These are phyloP conservation scores for Fusarium albidum DNA, from an alignment of 2,329 filamentous ascomycete species.

Conservation along the genomic window DNA sequence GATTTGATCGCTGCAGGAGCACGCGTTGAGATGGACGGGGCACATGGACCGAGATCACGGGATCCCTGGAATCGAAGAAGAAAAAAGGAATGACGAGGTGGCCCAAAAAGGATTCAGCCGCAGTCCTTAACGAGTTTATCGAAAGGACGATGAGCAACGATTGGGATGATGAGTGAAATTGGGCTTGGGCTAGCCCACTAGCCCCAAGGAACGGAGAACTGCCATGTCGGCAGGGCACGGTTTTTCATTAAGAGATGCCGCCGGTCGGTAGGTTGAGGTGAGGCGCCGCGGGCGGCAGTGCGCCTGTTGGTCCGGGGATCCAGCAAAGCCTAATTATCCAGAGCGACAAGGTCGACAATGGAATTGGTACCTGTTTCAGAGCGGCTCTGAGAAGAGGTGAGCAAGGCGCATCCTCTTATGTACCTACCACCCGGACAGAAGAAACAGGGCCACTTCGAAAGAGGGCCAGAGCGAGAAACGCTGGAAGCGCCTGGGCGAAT, in stretches of 20 bases:
- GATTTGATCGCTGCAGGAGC: background rate
- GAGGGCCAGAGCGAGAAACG: background rate
- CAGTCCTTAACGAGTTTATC: slow-evolving; percentile 25
- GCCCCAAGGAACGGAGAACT: slow-evolving; percentile 21
- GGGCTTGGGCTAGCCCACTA: slow-evolving; percentile 17
- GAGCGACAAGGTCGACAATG: background rate
- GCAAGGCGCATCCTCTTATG: background rate
- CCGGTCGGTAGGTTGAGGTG: slow-evolving; percentile 25
- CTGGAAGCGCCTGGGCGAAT: slow-evolving; percentile 1
- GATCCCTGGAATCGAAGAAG: slow-evolving; percentile 12
- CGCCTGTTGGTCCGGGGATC: slow-evolving; percentile 29
- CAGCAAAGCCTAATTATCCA: slow-evolving; percentile 5
- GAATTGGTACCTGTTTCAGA: background rate
- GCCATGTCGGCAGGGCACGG: slow-evolving; percentile 18
- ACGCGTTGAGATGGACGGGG: slow-evolving; percentile 4
- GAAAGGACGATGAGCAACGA: slow-evolving; percentile 23
- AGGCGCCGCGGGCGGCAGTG: slow-evolving; percentile 34
- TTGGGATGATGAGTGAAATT: slow-evolving; percentile 21
- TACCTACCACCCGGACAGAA: background rate
- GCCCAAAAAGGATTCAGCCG: slow-evolving; percentile 29
- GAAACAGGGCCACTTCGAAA: background rate
- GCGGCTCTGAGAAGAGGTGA: background rate
- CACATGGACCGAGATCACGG: slow-evolving; percentile 14
- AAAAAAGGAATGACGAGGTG: slow-evolving; percentile 26
- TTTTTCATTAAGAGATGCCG: slow-evolving; percentile 12